phyloP scores from a whole-genome alignment of 768 basidiomycete genomes.

The Serpula lacrymans region DNA sequence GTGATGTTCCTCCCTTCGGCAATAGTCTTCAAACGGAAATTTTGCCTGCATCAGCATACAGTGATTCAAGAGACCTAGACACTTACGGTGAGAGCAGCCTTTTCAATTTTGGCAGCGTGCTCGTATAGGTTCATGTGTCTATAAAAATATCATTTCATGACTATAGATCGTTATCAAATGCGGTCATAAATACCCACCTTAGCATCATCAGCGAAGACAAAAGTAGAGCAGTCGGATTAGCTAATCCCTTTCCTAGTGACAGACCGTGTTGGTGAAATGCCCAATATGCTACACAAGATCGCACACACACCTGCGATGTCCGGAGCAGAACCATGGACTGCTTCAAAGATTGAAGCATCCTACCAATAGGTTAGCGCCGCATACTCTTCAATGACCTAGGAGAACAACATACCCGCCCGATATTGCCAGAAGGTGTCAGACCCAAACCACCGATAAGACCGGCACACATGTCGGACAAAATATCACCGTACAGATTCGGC shows the following conservation, averaged over 20 bases:
- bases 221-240: constrained; percentile 99
- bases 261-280: background rate
- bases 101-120: constrained; percentile 86
- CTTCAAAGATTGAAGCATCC: constrained; percentile 99
- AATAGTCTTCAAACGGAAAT: constrained; percentile 69
- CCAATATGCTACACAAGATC: constrained; percentile 7
- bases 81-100: constrained; percentile 83
- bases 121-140: constrained; percentile 92
- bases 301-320: constrained; percentile 82
- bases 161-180: no score
- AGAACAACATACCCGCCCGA: constrained; percentile 68
- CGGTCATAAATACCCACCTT: constrained; percentile 57
- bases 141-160: constrained; percentile 12
- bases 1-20: constrained; percentile 96
- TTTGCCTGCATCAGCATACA: constrained; percentile 1
- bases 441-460: constrained; percentile 98
- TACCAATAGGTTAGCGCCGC: constrained; percentile 29
- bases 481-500: constrained; percentile 97
- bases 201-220: constrained; percentile 98
- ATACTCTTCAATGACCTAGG: background rate
- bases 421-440: constrained; percentile 96
- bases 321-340: constrained; percentile 99
- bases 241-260: constrained; percentile 74
- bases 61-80: background rate
- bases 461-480: constrained; percentile 97